Evolutionary conservation across 2,329 filamentous ascomycete species (phyloP).

Genomic region (Cadophora sp.): DNA sequence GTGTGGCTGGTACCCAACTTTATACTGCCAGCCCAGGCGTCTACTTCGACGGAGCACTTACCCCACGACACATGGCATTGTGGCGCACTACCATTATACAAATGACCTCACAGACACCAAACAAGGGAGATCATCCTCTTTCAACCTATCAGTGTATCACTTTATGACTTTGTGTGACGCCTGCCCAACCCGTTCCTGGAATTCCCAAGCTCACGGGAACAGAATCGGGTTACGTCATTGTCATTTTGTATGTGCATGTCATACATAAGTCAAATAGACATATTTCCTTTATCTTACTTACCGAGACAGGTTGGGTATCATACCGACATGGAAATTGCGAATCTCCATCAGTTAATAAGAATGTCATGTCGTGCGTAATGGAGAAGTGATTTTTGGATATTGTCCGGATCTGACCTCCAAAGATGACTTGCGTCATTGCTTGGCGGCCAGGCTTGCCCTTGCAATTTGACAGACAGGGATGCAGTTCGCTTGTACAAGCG

Average conservation of each 20-base stretch:
- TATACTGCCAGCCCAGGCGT: neutral
- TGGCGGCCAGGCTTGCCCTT: no score
- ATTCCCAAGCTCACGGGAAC: neutral
- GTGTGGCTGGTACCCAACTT: conserved; percentile 18
- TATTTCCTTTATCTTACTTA: neutral
- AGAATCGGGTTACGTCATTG: conserved; percentile 1
- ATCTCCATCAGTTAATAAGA: neutral
- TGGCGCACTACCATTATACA: conserved; percentile 20
- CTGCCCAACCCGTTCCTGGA: conserved; percentile 9
- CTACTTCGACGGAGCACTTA: neutral
- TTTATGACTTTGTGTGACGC: neutral
- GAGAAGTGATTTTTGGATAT: conserved; percentile 2
- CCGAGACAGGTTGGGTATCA: neutral
- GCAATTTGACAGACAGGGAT: conserved; percentile 13
- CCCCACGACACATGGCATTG: conserved; percentile 18
- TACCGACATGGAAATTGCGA: neutral
- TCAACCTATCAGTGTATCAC: conserved; percentile 9
- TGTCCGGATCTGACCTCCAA: neutral
- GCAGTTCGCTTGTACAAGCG: conserved; percentile 9
- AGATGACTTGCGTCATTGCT: conserved; percentile 6
- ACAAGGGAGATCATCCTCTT: conserved; percentile 10
- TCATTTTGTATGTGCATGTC: neutral
- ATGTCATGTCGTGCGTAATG: conserved; percentile 7
- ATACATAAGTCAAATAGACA: no score
- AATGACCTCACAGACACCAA: conserved; percentile 22